phyloP scores from a whole-genome alignment of 352 stramenopile genomes.

The Globisporangium rhizosaccharum region DNA sequence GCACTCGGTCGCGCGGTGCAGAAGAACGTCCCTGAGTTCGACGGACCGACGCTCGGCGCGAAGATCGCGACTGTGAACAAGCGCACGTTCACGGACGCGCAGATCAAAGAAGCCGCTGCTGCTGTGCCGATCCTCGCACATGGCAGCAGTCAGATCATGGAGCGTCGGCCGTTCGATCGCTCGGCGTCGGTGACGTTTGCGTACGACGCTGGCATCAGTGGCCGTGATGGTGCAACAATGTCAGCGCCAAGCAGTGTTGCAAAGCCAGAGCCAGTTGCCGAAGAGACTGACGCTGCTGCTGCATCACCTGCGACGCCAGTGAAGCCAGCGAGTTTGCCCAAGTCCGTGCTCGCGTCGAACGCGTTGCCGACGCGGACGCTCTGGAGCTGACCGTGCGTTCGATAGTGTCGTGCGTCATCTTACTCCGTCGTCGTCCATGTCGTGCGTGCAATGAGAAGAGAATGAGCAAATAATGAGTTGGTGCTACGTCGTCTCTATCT shows the following conservation, averaged over 20 bases:
- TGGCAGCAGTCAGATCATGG: constrained; percentile 55
- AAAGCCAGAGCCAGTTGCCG: neutral
- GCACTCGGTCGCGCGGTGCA: constrained; percentile 71
- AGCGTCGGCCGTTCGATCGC: constrained; percentile 56
- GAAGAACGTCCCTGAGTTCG: constrained; percentile 69
- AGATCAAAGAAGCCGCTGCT: constrained; percentile 51
- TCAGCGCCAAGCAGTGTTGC: neutral
- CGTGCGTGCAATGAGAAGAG: neutral
- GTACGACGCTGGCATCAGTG: constrained; percentile 40
- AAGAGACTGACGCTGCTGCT: neutral
- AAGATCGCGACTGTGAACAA: constrained; percentile 69
- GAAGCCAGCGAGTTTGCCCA: constrained; percentile 13
- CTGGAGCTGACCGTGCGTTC: constrained; percentile 33
- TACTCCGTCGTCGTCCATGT: neutral
- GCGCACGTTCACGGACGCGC: constrained; percentile 54
- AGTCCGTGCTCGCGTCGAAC: constrained; percentile 21
- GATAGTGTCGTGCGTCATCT: no score
- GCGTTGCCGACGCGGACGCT: constrained; percentile 43
- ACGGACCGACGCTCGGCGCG: constrained; percentile 61
- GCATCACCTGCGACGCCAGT: neutral
- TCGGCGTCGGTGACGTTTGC: constrained; percentile 68
- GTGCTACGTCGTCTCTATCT: no score
- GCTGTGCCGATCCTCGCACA: constrained; percentile 57
- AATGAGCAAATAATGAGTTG: neutral
- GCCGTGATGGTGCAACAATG: constrained; percentile 6